Evolutionary conservation across 805 yeast species (phyloP).

Genomic region (Helenozyma rhizophorensis): DNA sequence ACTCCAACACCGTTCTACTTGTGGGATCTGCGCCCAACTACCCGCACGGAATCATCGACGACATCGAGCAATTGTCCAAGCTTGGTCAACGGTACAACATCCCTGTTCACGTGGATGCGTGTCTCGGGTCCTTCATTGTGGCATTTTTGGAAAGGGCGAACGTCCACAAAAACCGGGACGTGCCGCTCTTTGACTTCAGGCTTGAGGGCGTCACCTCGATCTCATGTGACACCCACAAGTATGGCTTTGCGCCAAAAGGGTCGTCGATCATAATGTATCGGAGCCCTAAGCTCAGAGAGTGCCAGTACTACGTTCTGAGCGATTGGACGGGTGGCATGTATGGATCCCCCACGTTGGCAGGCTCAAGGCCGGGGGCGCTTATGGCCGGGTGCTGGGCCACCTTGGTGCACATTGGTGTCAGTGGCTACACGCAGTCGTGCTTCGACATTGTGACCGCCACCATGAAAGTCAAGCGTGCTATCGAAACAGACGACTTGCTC

Average conservation of each 20-base stretch:
- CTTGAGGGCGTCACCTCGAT: conserved; percentile 91
- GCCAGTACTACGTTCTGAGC: conserved; percentile 78
- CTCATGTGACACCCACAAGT: conserved; percentile 98
- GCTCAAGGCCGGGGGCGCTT: conserved; percentile 94
- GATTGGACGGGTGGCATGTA: conserved; percentile 95
- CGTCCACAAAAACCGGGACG: conserved; percentile 37
- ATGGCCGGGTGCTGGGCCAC: conserved; percentile 99
- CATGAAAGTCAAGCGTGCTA: conserved; percentile 45
- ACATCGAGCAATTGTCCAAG: conserved; percentile 66
- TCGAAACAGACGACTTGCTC: conserved; percentile 41
- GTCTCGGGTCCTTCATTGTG: conserved; percentile 88
- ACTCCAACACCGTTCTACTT: conserved; percentile 72
- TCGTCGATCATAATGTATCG: conserved; percentile 91
- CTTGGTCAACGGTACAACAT: conserved; percentile 64
- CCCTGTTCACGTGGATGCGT: conserved; percentile 94
- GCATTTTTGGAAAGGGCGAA: conserved; percentile 65
- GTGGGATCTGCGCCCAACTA: conserved; percentile 96
- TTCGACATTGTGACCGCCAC: conserved; percentile 64
- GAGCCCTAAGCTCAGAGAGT: conserved; percentile 54
- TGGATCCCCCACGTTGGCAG: conserved; percentile 95
- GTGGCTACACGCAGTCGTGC: conserved; percentile 74
- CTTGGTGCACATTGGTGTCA: conserved; percentile 70
- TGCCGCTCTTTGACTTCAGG: conserved; percentile 75
- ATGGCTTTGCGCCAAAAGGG: conserved; percentile 98
- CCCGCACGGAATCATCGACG: conserved; percentile 95